Evolutionary conservation across 495 filamentous ascomycete species (phyloP).

Genomic region (Pyrenopolyporus hunteri): DNA sequence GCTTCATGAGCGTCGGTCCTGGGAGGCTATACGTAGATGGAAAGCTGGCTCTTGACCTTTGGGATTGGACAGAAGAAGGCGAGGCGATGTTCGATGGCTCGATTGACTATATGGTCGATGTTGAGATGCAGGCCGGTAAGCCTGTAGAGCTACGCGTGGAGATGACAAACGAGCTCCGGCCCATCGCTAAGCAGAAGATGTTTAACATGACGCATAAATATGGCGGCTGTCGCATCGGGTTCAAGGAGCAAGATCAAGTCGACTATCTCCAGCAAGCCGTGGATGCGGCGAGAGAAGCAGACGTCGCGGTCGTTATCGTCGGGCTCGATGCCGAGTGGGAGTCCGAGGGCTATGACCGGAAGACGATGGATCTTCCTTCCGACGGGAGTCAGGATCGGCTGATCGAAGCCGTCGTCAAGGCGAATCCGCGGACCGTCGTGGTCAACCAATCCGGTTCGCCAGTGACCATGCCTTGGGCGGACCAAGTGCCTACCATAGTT

Average conservation of each 20-base stretch:
- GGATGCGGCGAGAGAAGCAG: constrained; percentile 67
- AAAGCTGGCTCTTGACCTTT: constrained; percentile 73
- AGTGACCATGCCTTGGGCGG: constrained; percentile 82
- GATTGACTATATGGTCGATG: constrained; percentile 58
- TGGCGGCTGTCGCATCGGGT: constrained; percentile 81
- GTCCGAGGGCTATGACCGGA: constrained; percentile 84
- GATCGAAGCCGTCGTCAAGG: constrained; percentile 69
- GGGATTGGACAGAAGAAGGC: constrained; percentile 71
- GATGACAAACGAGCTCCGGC: constrained; percentile 67
- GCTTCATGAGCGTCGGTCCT: constrained; percentile 76
- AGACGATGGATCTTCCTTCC: constrained; percentile 77
- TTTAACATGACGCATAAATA: constrained; percentile 61
- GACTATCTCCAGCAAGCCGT: constrained; percentile 77
- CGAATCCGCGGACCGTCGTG: constrained; percentile 75
- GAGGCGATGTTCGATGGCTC: constrained; percentile 68
- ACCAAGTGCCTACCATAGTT: constrained; percentile 68
- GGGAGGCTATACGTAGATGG: constrained; percentile 73
- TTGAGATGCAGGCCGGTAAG: constrained; percentile 57
- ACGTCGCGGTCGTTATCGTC: constrained; percentile 79
- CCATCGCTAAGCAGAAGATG: constrained; percentile 55
- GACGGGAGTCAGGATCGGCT: constrained; percentile 75
- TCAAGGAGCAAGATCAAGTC: constrained; percentile 69
- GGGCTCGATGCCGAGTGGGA: constrained; percentile 89
- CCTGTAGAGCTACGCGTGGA: constrained; percentile 59
- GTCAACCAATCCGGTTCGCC: constrained; percentile 87